Conservation (phyloP, 2,329 filamentous ascomycete species). For the Diaporthe humulicola region DNA sequence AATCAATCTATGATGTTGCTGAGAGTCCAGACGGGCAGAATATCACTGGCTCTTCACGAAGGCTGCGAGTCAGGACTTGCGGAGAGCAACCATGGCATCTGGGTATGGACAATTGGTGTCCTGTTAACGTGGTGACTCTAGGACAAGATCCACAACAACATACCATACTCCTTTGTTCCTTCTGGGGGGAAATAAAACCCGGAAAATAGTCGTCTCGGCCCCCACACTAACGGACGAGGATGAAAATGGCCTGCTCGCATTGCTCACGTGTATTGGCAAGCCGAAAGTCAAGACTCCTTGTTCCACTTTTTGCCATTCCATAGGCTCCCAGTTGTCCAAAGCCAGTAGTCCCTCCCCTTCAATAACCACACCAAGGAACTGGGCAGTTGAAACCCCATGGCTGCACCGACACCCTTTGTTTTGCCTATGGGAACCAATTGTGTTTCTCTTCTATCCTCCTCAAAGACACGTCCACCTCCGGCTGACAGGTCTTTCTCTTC, state of each 20-base stretch:
- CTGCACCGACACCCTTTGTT: slow-evolving; percentile 59
- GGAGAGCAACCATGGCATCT: neutral
- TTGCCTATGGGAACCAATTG: slow-evolving; percentile 62
- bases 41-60: neutral
- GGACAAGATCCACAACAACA: neutral
- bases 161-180: neutral
- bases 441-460: slow-evolving; percentile 58
- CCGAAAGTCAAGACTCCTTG: slow-evolving; percentile 50
- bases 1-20: neutral
- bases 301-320: slow-evolving; percentile 67
- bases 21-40: neutral
- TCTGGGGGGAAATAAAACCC: neutral
- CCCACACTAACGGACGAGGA: neutral
- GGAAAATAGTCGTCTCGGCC: neutral
- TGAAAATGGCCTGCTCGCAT: no score
- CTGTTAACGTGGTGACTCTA: neutral
- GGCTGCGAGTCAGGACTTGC: neutral
- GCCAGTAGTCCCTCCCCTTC: slow-evolving; percentile 65
- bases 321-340: slow-evolving; percentile 60
- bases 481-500: slow-evolving; percentile 35
- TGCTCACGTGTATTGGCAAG: neutral
- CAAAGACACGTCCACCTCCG: slow-evolving; percentile 51
- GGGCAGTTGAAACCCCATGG: slow-evolving; percentile 57
- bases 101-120: neutral
- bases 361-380: slow-evolving; percentile 62